These are phyloP conservation scores for Calendula officinalis DNA, from an alignment of 129 eudicot species.

Conservation along the genomic window DNA sequence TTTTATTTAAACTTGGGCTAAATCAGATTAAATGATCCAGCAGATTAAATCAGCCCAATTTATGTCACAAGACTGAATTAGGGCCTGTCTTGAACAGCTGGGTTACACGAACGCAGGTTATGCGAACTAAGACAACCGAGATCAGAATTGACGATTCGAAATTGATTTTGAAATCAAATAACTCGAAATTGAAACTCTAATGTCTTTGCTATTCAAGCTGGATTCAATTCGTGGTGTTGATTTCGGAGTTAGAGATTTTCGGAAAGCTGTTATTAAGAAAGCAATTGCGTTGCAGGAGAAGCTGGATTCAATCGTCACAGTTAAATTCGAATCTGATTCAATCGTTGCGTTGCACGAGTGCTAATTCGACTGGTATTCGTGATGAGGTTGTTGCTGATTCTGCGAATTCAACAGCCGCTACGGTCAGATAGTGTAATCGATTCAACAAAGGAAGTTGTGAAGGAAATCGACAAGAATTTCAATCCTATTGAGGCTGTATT, in stretches of 20 bases:
- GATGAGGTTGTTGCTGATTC: background rate
- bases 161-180: constrained; percentile 37
- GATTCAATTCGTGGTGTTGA: constrained; percentile 52
- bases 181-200: constrained; percentile 44
- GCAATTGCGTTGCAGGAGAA: constrained; percentile 53
- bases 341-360: background rate
- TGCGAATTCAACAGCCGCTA: background rate
- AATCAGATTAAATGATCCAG: too few relatives aligned
- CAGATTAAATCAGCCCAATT: too few relatives aligned
- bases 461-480: background rate
- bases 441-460: background rate
- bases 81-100: too few relatives aligned
- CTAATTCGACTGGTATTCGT: background rate
- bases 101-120: too few relatives aligned
- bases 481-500: background rate
- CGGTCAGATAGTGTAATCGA: constrained; percentile 9
- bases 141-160: constrained; percentile 13
- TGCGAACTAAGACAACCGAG: too few relatives aligned
- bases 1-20: too few relatives aligned
- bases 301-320: constrained; percentile 34
- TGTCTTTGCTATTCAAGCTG: constrained; percentile 54
- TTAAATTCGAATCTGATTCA: background rate
- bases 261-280: constrained; percentile 49
- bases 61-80: too few relatives aligned
- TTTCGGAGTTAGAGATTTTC: constrained; percentile 42